Evolutionary conservation across 331 rosid genomes (phyloP), one percentile per base, ranked within the genome.

Genomic region (Spiraea crenata): DNA sequence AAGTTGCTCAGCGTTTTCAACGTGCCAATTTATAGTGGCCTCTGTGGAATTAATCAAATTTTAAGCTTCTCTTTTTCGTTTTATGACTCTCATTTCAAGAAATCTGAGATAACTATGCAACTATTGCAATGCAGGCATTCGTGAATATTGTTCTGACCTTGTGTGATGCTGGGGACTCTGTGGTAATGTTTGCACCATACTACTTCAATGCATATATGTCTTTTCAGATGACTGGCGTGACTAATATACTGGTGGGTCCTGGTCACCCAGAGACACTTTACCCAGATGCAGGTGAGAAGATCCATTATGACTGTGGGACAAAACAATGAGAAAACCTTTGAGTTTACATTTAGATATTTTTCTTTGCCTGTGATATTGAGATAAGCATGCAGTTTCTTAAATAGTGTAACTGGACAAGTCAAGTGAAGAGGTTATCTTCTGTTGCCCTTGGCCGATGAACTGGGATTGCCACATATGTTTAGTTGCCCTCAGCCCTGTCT

Each of bases 131-230:
- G 91, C 96, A 95, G 99, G 99, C 99, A 72, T 95, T 95, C 54
- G 99, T 95, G 79, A 95, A 91, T 80, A 71, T 95, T 31, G 99
- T 91, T 83, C 97, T 91, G 71, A 85, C 96, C 55, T 83, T 95
- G 17, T 95, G 99, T 77, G 99, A 95, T 71, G 87, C 90, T 11
- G 99, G 96, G 69, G 99, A 95, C 63, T 86, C 96, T 0, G 99
- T 91, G 69, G 96, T 95, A 77, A 85, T 91, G 98, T 95, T 91
- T 81, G 96, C 97, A 58, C 99, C 98, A 10, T 91, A 95, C 88
- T 95, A 95, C 89, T 95, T 95, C 98, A 95, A 91, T 62, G 78
- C 98, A 7, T 95, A 85, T 85, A 95, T 89, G 98, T 88, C 99
- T 72, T 89, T 95, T 86, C 99, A 95, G 81, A 95, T 95, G 99